Percentiles rank a stretch among this genome's conserved stretches.
phyloP scores from a whole-genome alignment of 2,329 filamentous ascomycete species.

The Aureobasidium namibiae region DNA sequence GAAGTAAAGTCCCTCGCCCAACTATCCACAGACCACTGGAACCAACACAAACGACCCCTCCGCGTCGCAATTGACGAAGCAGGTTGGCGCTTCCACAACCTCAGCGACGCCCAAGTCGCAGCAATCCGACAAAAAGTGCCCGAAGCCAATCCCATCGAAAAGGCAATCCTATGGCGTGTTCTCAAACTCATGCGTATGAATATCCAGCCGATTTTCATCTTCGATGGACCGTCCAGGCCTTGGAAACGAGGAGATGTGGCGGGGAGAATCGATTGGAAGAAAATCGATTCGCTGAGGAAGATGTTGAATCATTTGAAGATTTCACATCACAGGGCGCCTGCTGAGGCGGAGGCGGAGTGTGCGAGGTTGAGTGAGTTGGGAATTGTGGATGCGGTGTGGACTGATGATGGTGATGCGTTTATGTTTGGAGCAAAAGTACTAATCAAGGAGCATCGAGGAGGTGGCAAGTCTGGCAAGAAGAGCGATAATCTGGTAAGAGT shows the following conservation, averaged over 20 bases:
- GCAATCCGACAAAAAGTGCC: constrained; percentile 29
- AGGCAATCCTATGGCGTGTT: constrained; percentile 34
- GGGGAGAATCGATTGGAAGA: constrained; percentile 27
- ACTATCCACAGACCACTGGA: constrained; percentile 31
- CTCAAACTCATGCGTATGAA: constrained; percentile 40
- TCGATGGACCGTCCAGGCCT: constrained; percentile 42
- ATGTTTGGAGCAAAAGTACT: constrained; percentile 41
- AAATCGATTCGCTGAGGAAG: constrained; percentile 28
- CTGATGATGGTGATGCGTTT: constrained; percentile 39
- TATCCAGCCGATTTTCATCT: constrained; percentile 47
- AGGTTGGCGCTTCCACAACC: constrained; percentile 37
- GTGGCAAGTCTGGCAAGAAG: constrained; percentile 17
- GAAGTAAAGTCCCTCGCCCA: constrained; percentile 28
- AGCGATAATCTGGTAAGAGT: constrained; percentile 25
- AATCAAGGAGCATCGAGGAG: constrained; percentile 22
- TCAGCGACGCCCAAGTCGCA: constrained; percentile 27
- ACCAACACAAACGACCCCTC: constrained; percentile 27
- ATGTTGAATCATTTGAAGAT: constrained; percentile 32
- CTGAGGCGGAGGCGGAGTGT: constrained; percentile 43
- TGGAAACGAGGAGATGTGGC: constrained; percentile 28
- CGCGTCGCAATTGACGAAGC: constrained; percentile 37
- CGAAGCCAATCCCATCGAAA: constrained; percentile 35
- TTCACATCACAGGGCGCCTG: constrained; percentile 37
- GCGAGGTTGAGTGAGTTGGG: constrained; percentile 35
- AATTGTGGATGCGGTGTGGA: constrained; percentile 42